Conservation (phyloP, 495 filamentous ascomycete species). For the Wilcoxina mikolae region DNA sequence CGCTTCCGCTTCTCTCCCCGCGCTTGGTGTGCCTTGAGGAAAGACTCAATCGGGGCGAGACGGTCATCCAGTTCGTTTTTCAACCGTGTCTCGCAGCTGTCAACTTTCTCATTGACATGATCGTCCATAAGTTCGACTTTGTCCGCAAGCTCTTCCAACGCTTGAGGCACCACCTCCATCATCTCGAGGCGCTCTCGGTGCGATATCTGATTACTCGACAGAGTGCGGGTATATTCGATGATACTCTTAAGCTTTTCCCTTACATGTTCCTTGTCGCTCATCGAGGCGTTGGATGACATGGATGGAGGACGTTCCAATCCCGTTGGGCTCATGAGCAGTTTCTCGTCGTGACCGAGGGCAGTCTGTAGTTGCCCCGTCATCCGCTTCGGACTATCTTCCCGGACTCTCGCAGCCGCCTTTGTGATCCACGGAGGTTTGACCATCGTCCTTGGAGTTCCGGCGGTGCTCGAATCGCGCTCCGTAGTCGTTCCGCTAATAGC, state of each 20-base stretch:
- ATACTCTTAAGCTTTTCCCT: not conserved
- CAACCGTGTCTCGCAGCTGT: conserved; percentile 12
- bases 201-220: conserved; percentile 4
- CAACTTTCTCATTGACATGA: conserved; percentile 15
- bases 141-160: conserved; percentile 19
- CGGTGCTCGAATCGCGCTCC: conserved; percentile 13
- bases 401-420: not conserved
- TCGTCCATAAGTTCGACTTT: conserved; percentile 16
- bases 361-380: not conserved
- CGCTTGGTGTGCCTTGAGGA: not conserved
- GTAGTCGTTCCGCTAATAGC: conserved; percentile 19
- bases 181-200: conserved; percentile 20
- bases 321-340: not conserved
- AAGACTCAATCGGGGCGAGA: conserved; percentile 10
- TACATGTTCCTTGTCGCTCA: not conserved
- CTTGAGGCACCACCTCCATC: conserved; percentile 15
- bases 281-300: not conserved
- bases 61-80: conserved; percentile 17
- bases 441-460: conserved; percentile 11
- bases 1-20: conserved; percentile 13
- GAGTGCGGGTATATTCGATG: not conserved
- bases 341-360: not conserved
- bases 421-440: not conserved
- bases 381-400: not conserved
- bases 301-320: not conserved